Evolutionary conservation across 2,329 filamentous ascomycete genomes (phyloP).

Genomic region (Kalaharituber pfeilii): DNA sequence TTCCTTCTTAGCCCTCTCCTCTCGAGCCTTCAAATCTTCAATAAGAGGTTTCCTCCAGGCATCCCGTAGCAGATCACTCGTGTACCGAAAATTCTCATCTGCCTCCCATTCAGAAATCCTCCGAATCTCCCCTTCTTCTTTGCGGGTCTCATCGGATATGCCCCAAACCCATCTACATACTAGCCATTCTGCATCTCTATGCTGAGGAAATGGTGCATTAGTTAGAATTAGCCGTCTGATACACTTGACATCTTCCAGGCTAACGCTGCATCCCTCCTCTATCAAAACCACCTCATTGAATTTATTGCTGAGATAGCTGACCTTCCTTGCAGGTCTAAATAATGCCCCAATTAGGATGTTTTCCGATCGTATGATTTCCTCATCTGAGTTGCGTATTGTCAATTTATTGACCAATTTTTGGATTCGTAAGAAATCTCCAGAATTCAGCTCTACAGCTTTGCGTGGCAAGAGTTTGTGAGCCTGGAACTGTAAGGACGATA

Average conservation of each 20-base stretch:
- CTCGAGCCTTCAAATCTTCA: not conserved
- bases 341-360: not conserved
- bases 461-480: not conserved
- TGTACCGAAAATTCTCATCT: conserved; percentile 23
- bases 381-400: not conserved
- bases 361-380: not conserved
- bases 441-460: not conserved
- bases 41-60: conserved; percentile 14
- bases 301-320: conserved; percentile 3
- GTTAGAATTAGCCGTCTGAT: conserved; percentile 24
- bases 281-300: conserved; percentile 16
- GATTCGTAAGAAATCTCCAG: not conserved
- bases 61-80: conserved; percentile 19
- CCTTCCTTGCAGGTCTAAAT: not conserved
- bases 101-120: conserved; percentile 21
- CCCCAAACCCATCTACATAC: conserved; percentile 28
- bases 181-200: conserved; percentile 22
- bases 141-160: conserved; percentile 20
- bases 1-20: not conserved
- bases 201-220: conserved; percentile 17
- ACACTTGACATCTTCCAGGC: conserved; percentile 22
- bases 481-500: not conserved
- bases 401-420: not conserved
- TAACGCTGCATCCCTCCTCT: conserved; percentile 9
- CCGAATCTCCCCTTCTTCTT: conserved; percentile 20